Base-by-base conservation (phyloP, 805 yeast species). In the Saccharomycopsis olivae region DNA sequence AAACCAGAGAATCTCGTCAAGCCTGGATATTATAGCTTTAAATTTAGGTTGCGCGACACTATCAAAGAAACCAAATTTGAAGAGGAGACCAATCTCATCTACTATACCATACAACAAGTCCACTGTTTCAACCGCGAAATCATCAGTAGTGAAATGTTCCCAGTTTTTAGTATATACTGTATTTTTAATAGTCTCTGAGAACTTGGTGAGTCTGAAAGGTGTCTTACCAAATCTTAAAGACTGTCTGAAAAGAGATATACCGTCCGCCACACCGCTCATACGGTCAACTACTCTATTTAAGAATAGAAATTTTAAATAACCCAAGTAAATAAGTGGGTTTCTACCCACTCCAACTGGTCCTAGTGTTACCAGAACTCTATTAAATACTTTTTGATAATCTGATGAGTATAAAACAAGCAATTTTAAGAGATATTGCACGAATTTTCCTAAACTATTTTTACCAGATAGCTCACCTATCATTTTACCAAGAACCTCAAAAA, bases 221-320 rank as follows among this genome's bases (percentile, higher is more conserved):
- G 49, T 46, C 24, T 43, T 43, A 3, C 49, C 49, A 23, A 46
- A 38, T 30, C 49, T 33, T 23, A 46, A 38, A 13, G 40, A 31
- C 18, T 46, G 49, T 33, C 49, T 29, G 33, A 43, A 46, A 6
- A 46, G 19, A 1, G 49, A 46, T 4, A 46, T 30, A 3, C 44
- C 44, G 28, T 28, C 28, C n/a, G 40, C 44, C 13, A 36, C 36
- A 2, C 46, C 46, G 9, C 32, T 40, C 15, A 33, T 36, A 11
- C 40, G 21, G 29, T 42, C 46, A 16, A 42, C 20, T 14, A 35
- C 29, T 4, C 25, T 35, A n/a, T 29, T 33, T 11, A 42, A 36
- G 23, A 45, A 35, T 5, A 30, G 14, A 16, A 19, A 36, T 19
- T 42, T 30, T 13, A 35, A 32, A 34, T 39, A 39, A 4, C 20